phyloP scores from a whole-genome alignment of 208 protist species.

The Acanthamoeba polyphaga region DNA sequence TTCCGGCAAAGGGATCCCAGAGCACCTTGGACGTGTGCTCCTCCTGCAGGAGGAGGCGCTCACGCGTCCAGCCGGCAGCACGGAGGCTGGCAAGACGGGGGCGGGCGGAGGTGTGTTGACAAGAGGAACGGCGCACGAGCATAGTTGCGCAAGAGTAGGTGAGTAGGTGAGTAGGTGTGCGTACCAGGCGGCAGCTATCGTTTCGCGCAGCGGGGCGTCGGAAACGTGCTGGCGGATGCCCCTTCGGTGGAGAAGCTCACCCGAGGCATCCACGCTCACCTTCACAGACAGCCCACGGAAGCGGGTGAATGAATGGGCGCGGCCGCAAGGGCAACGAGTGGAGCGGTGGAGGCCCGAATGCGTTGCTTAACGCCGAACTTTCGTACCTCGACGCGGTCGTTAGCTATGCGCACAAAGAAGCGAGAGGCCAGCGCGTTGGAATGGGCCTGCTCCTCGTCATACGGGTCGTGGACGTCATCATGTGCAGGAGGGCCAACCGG shows the following conservation, averaged over 20 bases:
- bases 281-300: neutral
- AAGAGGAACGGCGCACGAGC: neutral
- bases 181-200: constrained; percentile 52
- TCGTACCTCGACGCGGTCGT: constrained; percentile 14
- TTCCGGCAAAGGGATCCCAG: constrained; percentile 35
- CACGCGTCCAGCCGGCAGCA: constrained; percentile 7
- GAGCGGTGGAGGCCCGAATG: too few species aligned
- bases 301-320: neutral
- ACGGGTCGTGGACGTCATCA: neutral
- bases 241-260: constrained; percentile 41
- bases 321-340: neutral
- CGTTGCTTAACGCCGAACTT: neutral
- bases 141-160: too few species aligned
- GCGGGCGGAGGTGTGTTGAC: neutral
- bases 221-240: constrained; percentile 46
- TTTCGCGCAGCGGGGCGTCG: constrained; percentile 40
- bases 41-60: neutral
- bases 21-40: neutral
- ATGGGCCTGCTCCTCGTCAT: neutral
- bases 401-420: constrained; percentile 49
- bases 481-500: neutral
- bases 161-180: neutral
- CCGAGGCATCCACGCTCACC: constrained; percentile 64
- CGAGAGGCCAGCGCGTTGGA: neutral
- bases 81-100: neutral